Conservation (phyloP, 345 rosid genomes). For the Odontarrhena argentea region DNA sequence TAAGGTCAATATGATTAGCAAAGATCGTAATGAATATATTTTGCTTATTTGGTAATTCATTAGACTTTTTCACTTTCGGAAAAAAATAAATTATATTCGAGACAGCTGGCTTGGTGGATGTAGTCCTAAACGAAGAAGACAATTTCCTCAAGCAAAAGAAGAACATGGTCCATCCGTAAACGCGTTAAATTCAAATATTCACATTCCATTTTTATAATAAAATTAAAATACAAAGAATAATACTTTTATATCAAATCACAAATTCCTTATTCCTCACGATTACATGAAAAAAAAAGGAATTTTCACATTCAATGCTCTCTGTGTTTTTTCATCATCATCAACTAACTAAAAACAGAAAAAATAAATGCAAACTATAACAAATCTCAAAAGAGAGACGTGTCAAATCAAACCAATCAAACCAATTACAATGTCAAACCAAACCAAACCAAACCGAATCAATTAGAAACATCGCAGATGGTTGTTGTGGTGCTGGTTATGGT, state of each 20-base stretch:
- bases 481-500: slow-evolving; percentile 31
- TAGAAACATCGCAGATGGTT: slow-evolving; percentile 35
- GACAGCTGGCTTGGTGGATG: slow-evolving; percentile 31
- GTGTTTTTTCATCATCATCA: slow-evolving; percentile 30
- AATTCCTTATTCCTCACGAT: slow-evolving; percentile 31
- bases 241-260: slow-evolving; percentile 18
- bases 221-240: slow-evolving; percentile 6
- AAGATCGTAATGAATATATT: background rate
- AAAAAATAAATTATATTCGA: background rate
- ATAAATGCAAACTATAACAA: slow-evolving; percentile 24
- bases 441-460: slow-evolving; percentile 21
- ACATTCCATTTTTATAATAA: slow-evolving; percentile 15
- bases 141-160: slow-evolving; percentile 24
- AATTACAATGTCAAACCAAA: background rate
- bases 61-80: background rate
- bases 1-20: slow-evolving; percentile 4
- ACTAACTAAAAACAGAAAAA: slow-evolving; percentile 1
- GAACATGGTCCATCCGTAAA: slow-evolving; percentile 30
- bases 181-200: slow-evolving; percentile 34
- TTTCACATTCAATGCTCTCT: slow-evolving; percentile 25
- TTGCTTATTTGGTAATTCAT: slow-evolving; percentile 17
- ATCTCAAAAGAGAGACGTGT: slow-evolving; percentile 15
- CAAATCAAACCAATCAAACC: slow-evolving; percentile 29
- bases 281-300: slow-evolving; percentile 18
- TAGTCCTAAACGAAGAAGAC: slow-evolving; percentile 30